Percentiles rank a stretch among this genome's conserved stretches.
Conservation (phyloP, 441 rosid genomes). For the Dalechampia spathulata region DNA sequence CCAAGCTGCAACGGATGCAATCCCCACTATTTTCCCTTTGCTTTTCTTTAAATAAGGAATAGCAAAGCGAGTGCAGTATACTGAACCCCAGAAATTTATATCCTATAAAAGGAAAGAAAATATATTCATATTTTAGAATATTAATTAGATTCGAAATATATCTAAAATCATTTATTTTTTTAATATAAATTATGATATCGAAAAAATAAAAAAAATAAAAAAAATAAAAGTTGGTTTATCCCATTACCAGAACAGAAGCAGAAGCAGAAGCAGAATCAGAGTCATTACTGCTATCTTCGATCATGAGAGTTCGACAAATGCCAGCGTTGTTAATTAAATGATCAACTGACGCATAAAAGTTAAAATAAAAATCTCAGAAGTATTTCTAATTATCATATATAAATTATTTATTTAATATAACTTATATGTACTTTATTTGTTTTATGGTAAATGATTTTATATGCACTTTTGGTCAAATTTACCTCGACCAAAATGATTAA, state of each 20-base stretch:
- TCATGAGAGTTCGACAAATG: conserved; percentile 1
- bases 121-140: too few relatives aligned
- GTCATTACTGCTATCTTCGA: conserved; percentile 12
- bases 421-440: too few relatives aligned
- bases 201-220: too few relatives aligned
- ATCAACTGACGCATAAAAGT: too few relatives aligned
- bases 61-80: conserved; percentile 21
- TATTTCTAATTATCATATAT: too few relatives aligned
- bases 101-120: conserved; percentile 23
- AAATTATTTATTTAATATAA: too few relatives aligned
- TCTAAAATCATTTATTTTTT: too few relatives aligned
- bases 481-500: conserved; percentile 41
- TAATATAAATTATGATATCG: too few relatives aligned
- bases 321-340: conserved; percentile 44
- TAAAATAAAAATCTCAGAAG: neutral
- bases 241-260: too few relatives aligned
- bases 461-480: neutral
- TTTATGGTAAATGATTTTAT: too few relatives aligned
- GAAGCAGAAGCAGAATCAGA: conserved; percentile 7
- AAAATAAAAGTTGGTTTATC: too few relatives aligned
- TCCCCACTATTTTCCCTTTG: conserved; percentile 31
- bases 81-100: conserved; percentile 41
- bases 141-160: too few relatives aligned
- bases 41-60: conserved; percentile 28
- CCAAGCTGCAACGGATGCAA: conserved; percentile 26